A percentile compares a stretch with the other conserved stretches of the same genome.
Evolutionary conservation across 2,329 filamentous ascomycete genomes (phyloP).

Genomic region (Pyrenophora tritici-repentis): DNA sequence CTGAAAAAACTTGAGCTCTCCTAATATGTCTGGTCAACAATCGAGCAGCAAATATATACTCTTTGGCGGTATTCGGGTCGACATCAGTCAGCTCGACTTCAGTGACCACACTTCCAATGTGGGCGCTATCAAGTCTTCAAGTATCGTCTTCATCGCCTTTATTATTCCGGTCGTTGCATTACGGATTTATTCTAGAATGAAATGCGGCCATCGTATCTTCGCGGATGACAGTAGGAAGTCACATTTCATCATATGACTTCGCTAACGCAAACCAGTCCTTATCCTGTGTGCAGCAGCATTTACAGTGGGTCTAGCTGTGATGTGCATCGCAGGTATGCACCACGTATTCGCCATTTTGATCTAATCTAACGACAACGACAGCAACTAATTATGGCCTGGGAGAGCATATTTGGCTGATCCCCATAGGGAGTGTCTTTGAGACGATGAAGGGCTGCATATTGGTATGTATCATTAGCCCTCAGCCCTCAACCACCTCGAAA

Average conservation of each 20-base stretch:
- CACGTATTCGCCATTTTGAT: neutral
- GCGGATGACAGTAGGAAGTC: slow-evolving; percentile 28
- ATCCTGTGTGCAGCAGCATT: slow-evolving; percentile 30
- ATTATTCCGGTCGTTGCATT: slow-evolving; percentile 27
- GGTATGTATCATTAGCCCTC: slow-evolving; percentile 11
- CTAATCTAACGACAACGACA: slow-evolving; percentile 10
- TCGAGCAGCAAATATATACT: neutral
- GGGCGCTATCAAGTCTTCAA: slow-evolving; percentile 15
- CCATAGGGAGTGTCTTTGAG: slow-evolving; percentile 13
- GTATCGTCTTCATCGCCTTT: slow-evolving; percentile 26
- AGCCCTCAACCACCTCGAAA: no score
- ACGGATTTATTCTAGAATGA: slow-evolving; percentile 28
- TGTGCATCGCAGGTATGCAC: slow-evolving; percentile 30
- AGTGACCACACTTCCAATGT: slow-evolving; percentile 25
- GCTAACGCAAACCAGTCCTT: slow-evolving; percentile 20
- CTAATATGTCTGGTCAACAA: slow-evolving; percentile 4
- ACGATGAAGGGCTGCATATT: slow-evolving; percentile 25
- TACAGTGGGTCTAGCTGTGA: slow-evolving; percentile 29
- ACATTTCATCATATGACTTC: neutral
- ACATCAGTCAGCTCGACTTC: slow-evolving; percentile 31
- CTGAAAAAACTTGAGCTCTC: neutral
- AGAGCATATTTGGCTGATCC: slow-evolving; percentile 30
- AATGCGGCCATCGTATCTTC: slow-evolving; percentile 29
- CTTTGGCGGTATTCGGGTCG: slow-evolving; percentile 21
- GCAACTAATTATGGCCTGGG: slow-evolving; percentile 29